These are phyloP conservation scores for Entoloma clypeatum DNA, from an alignment of 1,284 basidiomycete genomes.

Conservation along the genomic window DNA sequence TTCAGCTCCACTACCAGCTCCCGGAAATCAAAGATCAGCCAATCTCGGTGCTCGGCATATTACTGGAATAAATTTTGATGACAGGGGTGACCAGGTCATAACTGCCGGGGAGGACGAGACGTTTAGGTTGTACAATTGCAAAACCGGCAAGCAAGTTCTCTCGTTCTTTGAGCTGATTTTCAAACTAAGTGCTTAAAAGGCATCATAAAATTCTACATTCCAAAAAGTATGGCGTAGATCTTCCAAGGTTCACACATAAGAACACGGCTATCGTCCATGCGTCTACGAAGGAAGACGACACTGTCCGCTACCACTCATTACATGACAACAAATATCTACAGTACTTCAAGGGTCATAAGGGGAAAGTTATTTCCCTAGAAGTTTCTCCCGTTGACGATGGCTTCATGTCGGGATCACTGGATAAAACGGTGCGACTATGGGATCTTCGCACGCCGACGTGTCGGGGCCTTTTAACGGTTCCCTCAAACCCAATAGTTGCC, in stretches of 20 bases:
- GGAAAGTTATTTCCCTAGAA: conserved; percentile 84
- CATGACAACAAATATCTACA: conserved; percentile 96
- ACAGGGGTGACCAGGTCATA: conserved; percentile 81
- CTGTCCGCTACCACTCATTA: conserved; percentile 90
- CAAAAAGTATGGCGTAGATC: conserved; percentile 95
- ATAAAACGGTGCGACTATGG: conserved; percentile 97
- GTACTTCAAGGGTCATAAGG: conserved; percentile 95
- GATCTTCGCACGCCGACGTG: conserved; percentile 82
- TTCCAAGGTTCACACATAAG: conserved; percentile 93
- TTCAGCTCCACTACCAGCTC: conserved; percentile 45
- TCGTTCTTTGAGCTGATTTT: conserved; percentile 18
- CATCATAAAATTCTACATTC: conserved; percentile 79
- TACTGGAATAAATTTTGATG: conserved; percentile 89
- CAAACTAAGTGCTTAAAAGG: conserved; percentile 37
- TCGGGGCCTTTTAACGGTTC: conserved; percentile 68
- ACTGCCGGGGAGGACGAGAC: conserved; percentile 94
- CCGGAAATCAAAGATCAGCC: conserved; percentile 39
- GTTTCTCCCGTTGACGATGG: conserved; percentile 93
- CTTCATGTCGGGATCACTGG: conserved; percentile 91
- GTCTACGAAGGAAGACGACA: conserved; percentile 94
- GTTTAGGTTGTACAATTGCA: conserved; percentile 85
- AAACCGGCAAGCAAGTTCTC: conserved; percentile 85
- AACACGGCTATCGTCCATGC: conserved; percentile 84
- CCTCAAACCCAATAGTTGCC: conserved; percentile 78
- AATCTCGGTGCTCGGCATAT: conserved; percentile 62